phyloP scores from a whole-genome alignment of 768 basidiomycete species.

The Boletus reticuloceps region DNA sequence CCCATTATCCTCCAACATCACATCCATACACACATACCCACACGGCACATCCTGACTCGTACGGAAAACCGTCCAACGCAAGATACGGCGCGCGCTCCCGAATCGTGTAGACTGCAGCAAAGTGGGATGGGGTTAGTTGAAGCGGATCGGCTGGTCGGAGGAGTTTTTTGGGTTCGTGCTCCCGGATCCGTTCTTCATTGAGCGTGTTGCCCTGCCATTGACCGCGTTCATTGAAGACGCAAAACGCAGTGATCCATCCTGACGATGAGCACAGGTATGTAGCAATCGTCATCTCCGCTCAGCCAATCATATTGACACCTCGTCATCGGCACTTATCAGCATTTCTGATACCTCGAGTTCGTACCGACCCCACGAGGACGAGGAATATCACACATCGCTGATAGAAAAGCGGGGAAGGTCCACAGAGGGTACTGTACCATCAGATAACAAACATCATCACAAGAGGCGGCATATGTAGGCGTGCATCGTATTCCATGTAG shows the following conservation, averaged over 20 bases:
- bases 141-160: slow-evolving; percentile 28
- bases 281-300: too few species aligned
- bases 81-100: slow-evolving; percentile 21
- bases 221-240: slow-evolving; percentile 31
- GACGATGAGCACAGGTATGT: neutral
- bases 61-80: slow-evolving; percentile 26
- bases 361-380: too few species aligned
- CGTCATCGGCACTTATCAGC: too few species aligned
- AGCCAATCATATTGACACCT: too few species aligned
- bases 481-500: too few species aligned
- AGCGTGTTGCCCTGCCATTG: slow-evolving; percentile 31
- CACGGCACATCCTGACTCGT: slow-evolving; percentile 26
- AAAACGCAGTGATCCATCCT: slow-evolving; percentile 42
- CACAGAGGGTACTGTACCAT: too few species aligned
- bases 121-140: slow-evolving; percentile 23
- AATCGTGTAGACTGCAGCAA: slow-evolving; percentile 25
- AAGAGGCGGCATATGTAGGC: too few species aligned
- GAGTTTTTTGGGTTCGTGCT: slow-evolving; percentile 32
- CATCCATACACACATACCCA: slow-evolving; percentile 28
- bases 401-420: too few species aligned
- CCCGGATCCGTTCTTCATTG: slow-evolving; percentile 27
- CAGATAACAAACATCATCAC: too few species aligned
- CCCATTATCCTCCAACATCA: slow-evolving; percentile 30
- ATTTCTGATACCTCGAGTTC: too few species aligned
- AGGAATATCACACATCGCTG: too few species aligned